These are phyloP conservation scores for Corylus avellana DNA, from an alignment of 306 rosid species.

Conservation along the genomic window DNA sequence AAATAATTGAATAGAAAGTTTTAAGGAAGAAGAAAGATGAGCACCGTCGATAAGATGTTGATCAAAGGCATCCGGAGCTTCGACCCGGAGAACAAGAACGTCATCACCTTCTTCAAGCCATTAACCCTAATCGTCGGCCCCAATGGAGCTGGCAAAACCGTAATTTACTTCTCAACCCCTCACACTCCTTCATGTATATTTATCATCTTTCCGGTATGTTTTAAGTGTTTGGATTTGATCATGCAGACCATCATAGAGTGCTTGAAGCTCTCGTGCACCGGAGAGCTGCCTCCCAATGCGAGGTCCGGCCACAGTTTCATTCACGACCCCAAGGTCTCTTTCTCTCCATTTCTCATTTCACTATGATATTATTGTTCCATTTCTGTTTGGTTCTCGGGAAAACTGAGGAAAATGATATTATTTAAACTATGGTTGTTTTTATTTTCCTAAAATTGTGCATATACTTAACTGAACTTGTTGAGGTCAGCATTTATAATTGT, in stretches of 20 bases:
- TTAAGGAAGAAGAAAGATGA: conserved; percentile 45
- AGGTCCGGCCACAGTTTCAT: conserved; percentile 98
- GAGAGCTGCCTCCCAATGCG: conserved; percentile 94
- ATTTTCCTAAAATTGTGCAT: not conserved
- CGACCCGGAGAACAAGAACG: conserved; percentile 94
- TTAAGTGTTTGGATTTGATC: not conserved
- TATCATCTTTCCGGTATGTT: not conserved
- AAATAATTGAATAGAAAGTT: not conserved
- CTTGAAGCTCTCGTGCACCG: conserved; percentile 96
- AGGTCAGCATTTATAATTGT: not conserved
- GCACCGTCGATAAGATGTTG: conserved; percentile 94
- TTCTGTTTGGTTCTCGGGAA: not conserved
- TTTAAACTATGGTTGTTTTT: not conserved
- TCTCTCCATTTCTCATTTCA: conserved; percentile 11
- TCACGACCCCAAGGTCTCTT: conserved; percentile 85
- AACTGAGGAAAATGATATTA: not conserved
- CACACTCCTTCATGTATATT: not conserved
- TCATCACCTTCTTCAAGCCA: conserved; percentile 94
- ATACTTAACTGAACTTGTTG: not conserved
- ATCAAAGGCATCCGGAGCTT: conserved; percentile 96
- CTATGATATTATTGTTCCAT: not conserved
- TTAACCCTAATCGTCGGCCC: conserved; percentile 95
- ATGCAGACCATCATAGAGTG: conserved; percentile 83
- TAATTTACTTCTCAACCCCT: conserved; percentile 8
- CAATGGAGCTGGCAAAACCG: conserved; percentile 96